These are phyloP conservation scores for Chrysoporthe austroafricana DNA, from an alignment of 2,329 filamentous ascomycete genomes.

Conservation along the genomic window DNA sequence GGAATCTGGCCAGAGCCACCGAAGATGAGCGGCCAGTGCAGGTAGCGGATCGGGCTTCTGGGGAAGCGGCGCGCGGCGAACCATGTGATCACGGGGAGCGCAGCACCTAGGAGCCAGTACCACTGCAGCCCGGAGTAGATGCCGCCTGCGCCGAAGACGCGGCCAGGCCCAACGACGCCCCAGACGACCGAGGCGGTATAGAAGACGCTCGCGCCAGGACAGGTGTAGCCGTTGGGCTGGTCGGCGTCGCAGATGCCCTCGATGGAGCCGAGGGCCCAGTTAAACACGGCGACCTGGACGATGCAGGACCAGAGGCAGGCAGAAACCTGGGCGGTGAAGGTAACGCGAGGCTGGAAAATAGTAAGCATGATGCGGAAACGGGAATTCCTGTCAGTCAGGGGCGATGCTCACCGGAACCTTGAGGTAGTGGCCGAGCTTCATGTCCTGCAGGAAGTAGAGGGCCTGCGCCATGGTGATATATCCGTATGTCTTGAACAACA, in stretches of 20 bases:
- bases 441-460: conserved; percentile 45
- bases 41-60: conserved; percentile 33
- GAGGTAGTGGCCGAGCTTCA: conserved; percentile 52
- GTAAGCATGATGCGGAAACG: background rate
- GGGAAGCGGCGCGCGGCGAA: conserved; percentile 32
- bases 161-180: conserved; percentile 42
- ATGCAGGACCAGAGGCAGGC: conserved; percentile 39
- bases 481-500: conserved; percentile 57
- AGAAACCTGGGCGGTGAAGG: conserved; percentile 34
- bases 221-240: conserved; percentile 38
- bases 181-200: conserved; percentile 45
- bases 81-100: conserved; percentile 35
- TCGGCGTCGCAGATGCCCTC: conserved; percentile 45
- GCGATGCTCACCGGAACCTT: conserved; percentile 33
- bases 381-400: background rate
- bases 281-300: conserved; percentile 48
- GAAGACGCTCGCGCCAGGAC: conserved; percentile 40
- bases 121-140: conserved; percentile 38
- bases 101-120: conserved; percentile 38
- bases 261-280: conserved; percentile 48
- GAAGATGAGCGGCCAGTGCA: conserved; percentile 39
- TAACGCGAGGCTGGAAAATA: conserved; percentile 37
- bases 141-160: conserved; percentile 38
- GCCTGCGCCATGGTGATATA: conserved; percentile 52
- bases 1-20: conserved; percentile 36